Percentiles rank a stretch among this genome's conserved stretches.
Conservation (phyloP, 495 filamentous ascomycete genomes). For the Penicillium mononematosum region DNA sequence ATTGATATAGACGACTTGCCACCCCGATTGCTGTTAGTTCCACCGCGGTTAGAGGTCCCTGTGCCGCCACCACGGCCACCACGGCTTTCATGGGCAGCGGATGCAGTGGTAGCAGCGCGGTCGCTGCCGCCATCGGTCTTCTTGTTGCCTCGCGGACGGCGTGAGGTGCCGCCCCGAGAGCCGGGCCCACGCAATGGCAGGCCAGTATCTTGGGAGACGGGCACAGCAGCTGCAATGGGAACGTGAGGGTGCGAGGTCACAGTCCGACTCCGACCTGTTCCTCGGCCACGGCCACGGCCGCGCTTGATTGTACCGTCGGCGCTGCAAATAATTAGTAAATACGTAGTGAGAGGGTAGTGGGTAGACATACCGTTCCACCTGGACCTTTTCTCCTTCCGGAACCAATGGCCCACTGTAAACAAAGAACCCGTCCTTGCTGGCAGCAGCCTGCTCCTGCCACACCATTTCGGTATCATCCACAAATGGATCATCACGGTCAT, state of each 20-base stretch:
- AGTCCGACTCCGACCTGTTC: conserved; percentile 50
- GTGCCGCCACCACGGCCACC: conserved; percentile 33
- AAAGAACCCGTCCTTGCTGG: conserved; percentile 89
- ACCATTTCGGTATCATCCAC: conserved; percentile 94
- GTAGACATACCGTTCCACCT: conserved; percentile 63
- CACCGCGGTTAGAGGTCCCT: conserved; percentile 33
- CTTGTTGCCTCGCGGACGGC: conserved; percentile 81
- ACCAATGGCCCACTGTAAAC: conserved; percentile 84
- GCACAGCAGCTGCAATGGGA: conserved; percentile 40
- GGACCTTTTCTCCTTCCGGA: conserved; percentile 85
- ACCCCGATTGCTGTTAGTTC: conserved; percentile 31
- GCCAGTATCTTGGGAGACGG: conserved; percentile 48
- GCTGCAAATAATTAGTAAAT: conserved; percentile 45
- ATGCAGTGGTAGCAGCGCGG: conserved; percentile 17
- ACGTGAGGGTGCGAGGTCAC: conserved; percentile 39
- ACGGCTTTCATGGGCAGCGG: conserved; percentile 26
- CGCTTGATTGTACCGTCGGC: conserved; percentile 75
- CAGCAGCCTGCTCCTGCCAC: conserved; percentile 94
- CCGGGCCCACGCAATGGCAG: conserved; percentile 66
- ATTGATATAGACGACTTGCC: conserved; percentile 27
- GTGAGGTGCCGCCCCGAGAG: conserved; percentile 73
- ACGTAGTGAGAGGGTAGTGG: conserved; percentile 1
- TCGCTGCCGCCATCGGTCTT: conserved; percentile 60
- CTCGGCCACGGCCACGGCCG: conserved; percentile 70
- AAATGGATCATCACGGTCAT: conserved; percentile 95